Base-by-base conservation (phyloP, 805 yeast genomes). In the Saccharomyces jurei region DNA sequence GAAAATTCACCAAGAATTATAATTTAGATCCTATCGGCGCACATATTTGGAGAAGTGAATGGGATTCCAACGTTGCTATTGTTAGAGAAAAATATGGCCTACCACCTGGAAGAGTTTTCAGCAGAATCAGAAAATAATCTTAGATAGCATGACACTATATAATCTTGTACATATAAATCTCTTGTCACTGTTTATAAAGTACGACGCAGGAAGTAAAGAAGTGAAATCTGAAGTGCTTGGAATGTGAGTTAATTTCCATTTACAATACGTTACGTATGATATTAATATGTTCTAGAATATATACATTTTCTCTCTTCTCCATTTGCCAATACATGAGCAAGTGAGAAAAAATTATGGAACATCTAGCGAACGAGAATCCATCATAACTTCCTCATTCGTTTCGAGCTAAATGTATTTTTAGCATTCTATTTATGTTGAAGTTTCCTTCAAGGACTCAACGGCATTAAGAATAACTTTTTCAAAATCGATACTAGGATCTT, bases 401-500 rank as follows among this genome's bases (percentile, higher is more conserved):
- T 14, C 28, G 30, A 27, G 11, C 31, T 25, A 46, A 46, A 50
- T 51, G 25, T 17, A 21, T 13, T 14, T 48, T 48, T 49, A 56
- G 50, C 55, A 36, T 17, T 4, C 25, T 17, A 61, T 60, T 64
- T 17, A 36, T 36, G 44, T 36, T 17, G 44, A 36, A 17, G 44
- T 17, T 36, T 36, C 73, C 65, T 73, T 72, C 60, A 79, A 67
- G 54, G 81, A 79, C 63, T 81, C 84, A 61, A 86, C 79, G 63
- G 86, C 82, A 51, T 82, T 77, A 68, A 84, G 78, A 64, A 86
- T 81, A 50, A 82, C 86, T 60, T 77, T 75, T 53, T 82, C 97
- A 65, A 87, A 80, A 71, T 91, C 98, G 72, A 89, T 81, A 76
- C 90, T 86, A 61, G 96, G 94, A 74, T 90, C 96, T 66, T 89